Percentiles rank a stretch among this genome's conserved stretches.
Evolutionary conservation across 805 yeast species (phyloP).

Genomic region (Nakazawaea holstii): DNA sequence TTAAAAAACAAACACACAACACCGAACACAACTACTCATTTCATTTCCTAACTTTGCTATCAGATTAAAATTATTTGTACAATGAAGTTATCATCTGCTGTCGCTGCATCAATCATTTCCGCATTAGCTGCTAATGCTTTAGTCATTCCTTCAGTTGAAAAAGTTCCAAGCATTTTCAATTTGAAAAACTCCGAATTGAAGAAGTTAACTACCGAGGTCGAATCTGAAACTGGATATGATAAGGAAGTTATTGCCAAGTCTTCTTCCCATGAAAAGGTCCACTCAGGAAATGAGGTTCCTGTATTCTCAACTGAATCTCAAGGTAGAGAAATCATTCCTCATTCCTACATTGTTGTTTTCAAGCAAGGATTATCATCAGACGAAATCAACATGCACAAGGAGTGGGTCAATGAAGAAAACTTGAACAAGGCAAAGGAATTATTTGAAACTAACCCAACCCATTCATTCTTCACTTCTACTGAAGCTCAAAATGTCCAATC

Average conservation of each 20-base stretch:
- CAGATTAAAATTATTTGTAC: not conserved
- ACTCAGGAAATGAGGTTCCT: constrained; percentile 32
- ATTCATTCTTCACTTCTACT: constrained; percentile 32
- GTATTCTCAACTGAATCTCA: constrained; percentile 39
- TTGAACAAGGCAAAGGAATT: constrained; percentile 32
- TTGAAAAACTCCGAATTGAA: constrained; percentile 2
- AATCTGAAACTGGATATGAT: constrained; percentile 30
- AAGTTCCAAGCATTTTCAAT: constrained; percentile 15
- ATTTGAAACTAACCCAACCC: constrained; percentile 26
- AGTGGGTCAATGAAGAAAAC: constrained; percentile 57
- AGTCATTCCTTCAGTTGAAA: constrained; percentile 46
- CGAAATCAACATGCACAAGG: constrained; percentile 58
- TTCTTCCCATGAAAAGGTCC: constrained; percentile 7
- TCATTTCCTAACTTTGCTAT: too few species aligned
- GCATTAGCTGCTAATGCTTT: constrained; percentile 39
- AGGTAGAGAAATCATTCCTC: constrained; percentile 47
- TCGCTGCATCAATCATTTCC: constrained; percentile 20
- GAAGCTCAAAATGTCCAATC: constrained; percentile 15
- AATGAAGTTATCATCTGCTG: constrained; percentile 18
- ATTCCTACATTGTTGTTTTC: constrained; percentile 82
- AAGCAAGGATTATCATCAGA: constrained; percentile 55
- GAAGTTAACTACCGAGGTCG: constrained; percentile 23
- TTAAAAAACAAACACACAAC: too few species aligned
- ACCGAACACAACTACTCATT: too few species aligned
- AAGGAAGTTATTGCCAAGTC: constrained; percentile 8